These are phyloP conservation scores for Candida chauliodis DNA, from an alignment of 805 yeast genomes.

Conservation along the genomic window DNA sequence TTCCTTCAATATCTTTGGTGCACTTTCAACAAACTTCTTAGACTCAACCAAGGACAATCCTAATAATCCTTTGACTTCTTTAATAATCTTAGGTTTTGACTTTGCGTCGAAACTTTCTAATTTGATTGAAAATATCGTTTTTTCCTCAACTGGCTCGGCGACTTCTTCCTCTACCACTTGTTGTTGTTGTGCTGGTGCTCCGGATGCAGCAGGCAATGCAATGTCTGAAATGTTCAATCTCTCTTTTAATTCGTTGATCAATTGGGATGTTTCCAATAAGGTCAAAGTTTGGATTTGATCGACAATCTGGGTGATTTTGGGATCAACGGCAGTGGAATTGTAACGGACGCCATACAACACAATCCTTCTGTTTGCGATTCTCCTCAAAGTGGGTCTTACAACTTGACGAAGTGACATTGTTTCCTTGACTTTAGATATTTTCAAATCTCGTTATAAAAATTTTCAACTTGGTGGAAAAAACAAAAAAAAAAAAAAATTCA, in stretches of 20 bases:
- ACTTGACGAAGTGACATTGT: slow-evolving; percentile 26
- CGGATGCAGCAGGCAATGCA: slow-evolving; percentile 8
- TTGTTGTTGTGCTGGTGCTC: slow-evolving; percentile 1
- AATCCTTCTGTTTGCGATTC: slow-evolving; percentile 22
- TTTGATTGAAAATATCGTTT: slow-evolving; percentile 88
- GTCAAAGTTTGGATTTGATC: slow-evolving; percentile 87
- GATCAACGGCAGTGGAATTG: slow-evolving; percentile 64
- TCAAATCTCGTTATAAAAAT: neutral
- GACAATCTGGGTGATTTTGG: slow-evolving; percentile 84
- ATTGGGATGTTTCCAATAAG: slow-evolving; percentile 86
- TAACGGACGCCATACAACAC: slow-evolving; percentile 34
- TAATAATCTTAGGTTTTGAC: slow-evolving; percentile 94
- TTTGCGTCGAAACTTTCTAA: slow-evolving; percentile 92
- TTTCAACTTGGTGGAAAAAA: slow-evolving; percentile 1
- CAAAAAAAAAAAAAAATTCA: neutral
- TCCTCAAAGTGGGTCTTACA: slow-evolving; percentile 35
- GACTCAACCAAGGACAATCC: slow-evolving; percentile 94
- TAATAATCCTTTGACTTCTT: slow-evolving; percentile 89
- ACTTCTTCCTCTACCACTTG: slow-evolving; percentile 50
- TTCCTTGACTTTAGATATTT: slow-evolving; percentile 2
- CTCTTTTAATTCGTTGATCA: slow-evolving; percentile 74
- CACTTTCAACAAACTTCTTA: slow-evolving; percentile 95
- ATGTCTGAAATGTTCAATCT: slow-evolving; percentile 89
- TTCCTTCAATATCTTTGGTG: slow-evolving; percentile 95
- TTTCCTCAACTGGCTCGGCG: slow-evolving; percentile 80